Evolutionary conservation across 176 grass and related monocot species (phyloP), one percentile per base, ranked within the genome.

Genomic region (Avena atlantica): DNA sequence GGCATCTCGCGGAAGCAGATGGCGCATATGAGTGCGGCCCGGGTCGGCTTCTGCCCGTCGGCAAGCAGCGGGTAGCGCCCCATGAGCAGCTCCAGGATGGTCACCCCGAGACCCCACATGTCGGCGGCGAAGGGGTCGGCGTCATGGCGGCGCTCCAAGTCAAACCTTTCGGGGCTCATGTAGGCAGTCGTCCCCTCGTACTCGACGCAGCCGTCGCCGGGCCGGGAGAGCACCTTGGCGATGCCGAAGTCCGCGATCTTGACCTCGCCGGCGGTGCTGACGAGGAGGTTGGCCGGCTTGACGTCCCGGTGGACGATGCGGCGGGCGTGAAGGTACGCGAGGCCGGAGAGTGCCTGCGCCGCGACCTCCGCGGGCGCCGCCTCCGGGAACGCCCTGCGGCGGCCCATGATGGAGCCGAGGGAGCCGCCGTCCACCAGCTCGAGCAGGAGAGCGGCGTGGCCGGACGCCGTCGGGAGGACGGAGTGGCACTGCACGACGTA

Each of bases 251-350:
- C 85, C 55, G 77, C 36, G 44, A 93, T 61, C 85, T 88, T 93
- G 71, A 93, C 85, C 21, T 77, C 70, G 0, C 91, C 91, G 19
- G 2, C 56, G 0, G 31, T 10, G 81, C n/a, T 86, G 70, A 82
- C 70, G 44, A 90, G 91, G 11, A 93, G 81, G 72, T 93, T 93
- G 2, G 53, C 85, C 7, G 88, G 88, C 82, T 93, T 93, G 62
- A 93, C 76, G 82, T 93, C 88, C 4, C 70, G 91, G 80, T 92
- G 88, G 7, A 85, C 86, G 6, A 74, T 21, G 6, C 71, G 71
- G 5, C 71, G 45, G 0, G 12, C 5, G 71, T 19, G 71, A 1
- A 74, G 71, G 6, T 74, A 74, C 6, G 71, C 71, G 11, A 74
- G 42, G n/a, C 71, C 45, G 0, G 71, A 50, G 0, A 74, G 71